A percentile compares a stretch with the other conserved stretches of the same genome.
Evolutionary conservation across 176 grass and related monocot species (phyloP).

Genomic region (Oryza brachyantha): DNA sequence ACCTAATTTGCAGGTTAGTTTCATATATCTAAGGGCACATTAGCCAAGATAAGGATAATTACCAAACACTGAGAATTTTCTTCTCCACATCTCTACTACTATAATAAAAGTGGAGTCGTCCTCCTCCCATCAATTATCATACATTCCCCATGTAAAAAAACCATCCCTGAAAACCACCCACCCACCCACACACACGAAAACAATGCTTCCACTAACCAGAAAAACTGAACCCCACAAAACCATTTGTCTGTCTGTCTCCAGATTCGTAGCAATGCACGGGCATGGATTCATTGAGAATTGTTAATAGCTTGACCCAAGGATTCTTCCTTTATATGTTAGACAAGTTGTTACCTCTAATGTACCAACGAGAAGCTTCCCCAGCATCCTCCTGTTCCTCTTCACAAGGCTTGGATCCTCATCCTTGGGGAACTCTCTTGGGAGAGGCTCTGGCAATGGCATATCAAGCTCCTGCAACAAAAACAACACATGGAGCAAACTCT

Average conservation of each 20-base stretch:
- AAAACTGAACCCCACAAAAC: no score
- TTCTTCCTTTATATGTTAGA: not conserved
- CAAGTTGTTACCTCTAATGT: constrained; percentile 71
- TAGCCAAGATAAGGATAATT: not conserved
- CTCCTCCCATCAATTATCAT: no score
- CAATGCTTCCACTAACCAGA: no score
- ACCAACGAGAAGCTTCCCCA: constrained; percentile 94
- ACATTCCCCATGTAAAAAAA: no score
- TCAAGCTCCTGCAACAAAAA: constrained; percentile 62
- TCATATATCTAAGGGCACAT: not conserved
- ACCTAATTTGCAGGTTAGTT: not conserved
- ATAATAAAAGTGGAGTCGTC: no score
- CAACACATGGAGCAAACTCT: constrained; percentile 2
- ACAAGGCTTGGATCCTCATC: constrained; percentile 69
- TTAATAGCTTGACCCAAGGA: not conserved
- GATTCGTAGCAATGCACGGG: no score
- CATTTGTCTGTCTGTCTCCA: no score
- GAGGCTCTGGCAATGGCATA: constrained; percentile 68
- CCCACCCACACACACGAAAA: no score
- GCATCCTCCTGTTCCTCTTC: constrained; percentile 89
- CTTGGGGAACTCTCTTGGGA: constrained; percentile 76
- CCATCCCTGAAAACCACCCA: no score
- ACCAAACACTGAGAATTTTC: not conserved
- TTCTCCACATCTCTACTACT: no score
- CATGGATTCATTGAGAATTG: no score